These are phyloP conservation scores for Sambucus nigra DNA, from an alignment of 129 eudicot genomes.

Conservation along the genomic window DNA sequence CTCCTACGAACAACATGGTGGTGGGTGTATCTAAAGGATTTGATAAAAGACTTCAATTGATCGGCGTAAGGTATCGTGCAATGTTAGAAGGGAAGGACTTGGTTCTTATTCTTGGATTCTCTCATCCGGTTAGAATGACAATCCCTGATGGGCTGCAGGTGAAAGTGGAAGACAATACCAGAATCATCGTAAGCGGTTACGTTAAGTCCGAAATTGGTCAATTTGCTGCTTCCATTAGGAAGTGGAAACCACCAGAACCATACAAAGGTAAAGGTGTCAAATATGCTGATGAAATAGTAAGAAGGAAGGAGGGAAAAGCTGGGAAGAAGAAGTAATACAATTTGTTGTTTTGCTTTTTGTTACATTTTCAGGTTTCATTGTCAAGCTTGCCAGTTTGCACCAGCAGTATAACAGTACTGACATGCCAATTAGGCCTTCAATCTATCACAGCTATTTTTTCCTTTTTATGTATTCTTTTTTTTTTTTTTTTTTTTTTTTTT, in stretches of 20 bases:
- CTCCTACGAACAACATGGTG: conserved; percentile 85
- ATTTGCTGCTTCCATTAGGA: conserved; percentile 87
- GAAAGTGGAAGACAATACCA: no score
- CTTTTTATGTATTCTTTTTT: no score
- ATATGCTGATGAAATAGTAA: conserved; percentile 77
- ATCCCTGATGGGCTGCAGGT: conserved; percentile 80
- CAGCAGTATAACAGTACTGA: background rate
- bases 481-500: no score
- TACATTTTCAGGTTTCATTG: background rate
- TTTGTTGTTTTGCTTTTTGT: conserved; percentile 4
- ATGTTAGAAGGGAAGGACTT: no score
- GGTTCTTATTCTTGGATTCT: conserved; percentile 70
- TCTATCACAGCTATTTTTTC: background rate
- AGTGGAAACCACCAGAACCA: conserved; percentile 97
- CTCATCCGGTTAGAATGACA: conserved; percentile 79
- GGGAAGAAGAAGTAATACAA: no score
- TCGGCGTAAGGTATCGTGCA: no score
- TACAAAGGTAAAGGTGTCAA: conserved; percentile 96
- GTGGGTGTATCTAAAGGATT: conserved; percentile 94
- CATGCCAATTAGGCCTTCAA: background rate
- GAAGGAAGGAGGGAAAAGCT: conserved; percentile 97
- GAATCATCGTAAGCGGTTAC: conserved; percentile 64
- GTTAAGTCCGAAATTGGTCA: conserved; percentile 78
- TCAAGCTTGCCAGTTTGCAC: background rate
- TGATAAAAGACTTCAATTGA: no score